Evolutionary conservation across 495 filamentous ascomycete genomes (phyloP), one percentile per base, ranked within the genome.

Genomic region (Parachaetomium inaequale): DNA sequence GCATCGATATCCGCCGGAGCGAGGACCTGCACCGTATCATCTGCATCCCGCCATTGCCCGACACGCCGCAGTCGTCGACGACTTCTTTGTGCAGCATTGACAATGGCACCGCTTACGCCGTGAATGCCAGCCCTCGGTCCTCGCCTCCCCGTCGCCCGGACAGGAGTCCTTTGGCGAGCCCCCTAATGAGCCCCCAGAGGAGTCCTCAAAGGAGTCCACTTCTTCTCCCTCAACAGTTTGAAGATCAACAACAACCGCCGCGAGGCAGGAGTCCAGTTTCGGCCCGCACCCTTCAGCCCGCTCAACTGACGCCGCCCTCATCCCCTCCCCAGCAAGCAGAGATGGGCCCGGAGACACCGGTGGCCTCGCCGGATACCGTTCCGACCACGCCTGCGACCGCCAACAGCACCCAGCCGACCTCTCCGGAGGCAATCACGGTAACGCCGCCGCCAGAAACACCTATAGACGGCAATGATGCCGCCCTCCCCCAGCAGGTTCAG

Each of bases 31-130:
- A 79, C 63, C 68, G 70, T 29, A 74, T 76, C 29, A 62, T 70
- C 23, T 59, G 70, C 43, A 62, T 80, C 55, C 78, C 78, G 43
- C 74, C 78, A 14, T 59, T 79, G 15, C 76, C 77, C 46, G 75
- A 78, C 43, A 79, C 75, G 19, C 76, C 77, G 21, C 71, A 75
- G 59, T 79, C 80, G 21, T 82, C 78, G 21, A 70, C 70, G 23
- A 78, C 75, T 58, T 83, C 79, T 69, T 76, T 81, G 66, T 75
- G 70, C 71, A 79, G 72, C 50, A 77, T 63, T 57, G 75, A 82
- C 57, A 62, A 70, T 58, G 66, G 58, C 40, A 56, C 56, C 17
- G 59, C 32, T 45, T 59, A 66, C 34, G 53, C 26, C 31, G 56
- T 55, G 15, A 61, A 55, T n/a, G 58, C 62, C 10, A 68, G 64